Conservation (phyloP, 257 asterid genomes). For the Solanum piurae region DNA sequence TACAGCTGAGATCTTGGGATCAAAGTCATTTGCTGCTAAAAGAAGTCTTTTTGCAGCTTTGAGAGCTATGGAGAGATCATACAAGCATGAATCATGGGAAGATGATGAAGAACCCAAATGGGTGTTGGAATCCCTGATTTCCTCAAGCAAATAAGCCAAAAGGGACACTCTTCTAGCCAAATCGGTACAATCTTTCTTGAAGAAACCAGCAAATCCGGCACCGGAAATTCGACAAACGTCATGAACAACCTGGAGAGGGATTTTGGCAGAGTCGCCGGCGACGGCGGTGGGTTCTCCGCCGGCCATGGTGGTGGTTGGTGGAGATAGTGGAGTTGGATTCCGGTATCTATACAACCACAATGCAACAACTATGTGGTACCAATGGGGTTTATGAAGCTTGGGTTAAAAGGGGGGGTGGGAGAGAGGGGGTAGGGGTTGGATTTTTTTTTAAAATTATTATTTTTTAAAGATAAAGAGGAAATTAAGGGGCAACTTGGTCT, state of each 20-base stretch:
- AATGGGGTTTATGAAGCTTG: background rate
- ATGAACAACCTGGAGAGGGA: constrained; percentile 43
- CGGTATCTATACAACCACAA: constrained; percentile 7
- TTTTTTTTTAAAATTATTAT: background rate
- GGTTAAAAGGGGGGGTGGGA: background rate
- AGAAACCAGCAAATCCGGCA: constrained; percentile 61
- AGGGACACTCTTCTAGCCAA: constrained; percentile 71
- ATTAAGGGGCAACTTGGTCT: background rate
- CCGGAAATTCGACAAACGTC: constrained; percentile 52
- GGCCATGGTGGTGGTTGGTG: constrained; percentile 33
- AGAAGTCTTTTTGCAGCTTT: constrained; percentile 27
- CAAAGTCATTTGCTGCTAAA: constrained; percentile 22
- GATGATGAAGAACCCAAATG: constrained; percentile 26
- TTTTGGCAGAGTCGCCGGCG: constrained; percentile 11
- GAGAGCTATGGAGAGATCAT: constrained; percentile 43
- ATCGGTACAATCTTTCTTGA: constrained; percentile 76
- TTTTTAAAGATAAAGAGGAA: background rate
- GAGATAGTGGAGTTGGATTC: constrained; percentile 1
- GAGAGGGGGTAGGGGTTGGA: background rate
- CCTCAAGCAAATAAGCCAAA: constrained; percentile 70
- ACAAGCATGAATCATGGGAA: constrained; percentile 19
- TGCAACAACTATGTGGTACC: constrained; percentile 4
- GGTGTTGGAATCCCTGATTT: constrained; percentile 47
- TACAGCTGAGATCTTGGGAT: constrained; percentile 17
- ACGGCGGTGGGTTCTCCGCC: constrained; percentile 38